Conservation (phyloP, 2,329 filamentous ascomycete species). For the Scytalidium sp. region DNA sequence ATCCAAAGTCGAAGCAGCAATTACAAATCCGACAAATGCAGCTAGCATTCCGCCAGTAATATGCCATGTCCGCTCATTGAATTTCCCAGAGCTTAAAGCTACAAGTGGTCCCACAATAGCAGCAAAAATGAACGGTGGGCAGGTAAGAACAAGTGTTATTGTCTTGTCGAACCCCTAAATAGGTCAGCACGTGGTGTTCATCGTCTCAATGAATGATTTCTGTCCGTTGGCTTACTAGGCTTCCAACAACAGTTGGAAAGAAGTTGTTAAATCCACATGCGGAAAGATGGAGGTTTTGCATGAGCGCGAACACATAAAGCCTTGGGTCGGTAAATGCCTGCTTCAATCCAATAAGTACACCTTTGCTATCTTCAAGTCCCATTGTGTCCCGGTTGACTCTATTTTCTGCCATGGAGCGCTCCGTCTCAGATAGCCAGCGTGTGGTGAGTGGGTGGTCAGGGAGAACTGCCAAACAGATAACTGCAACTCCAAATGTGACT, state of each 20-base stretch:
- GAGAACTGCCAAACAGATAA: constrained; percentile 30
- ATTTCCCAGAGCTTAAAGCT: constrained; percentile 20
- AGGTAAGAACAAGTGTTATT: constrained; percentile 42
- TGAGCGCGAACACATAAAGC: constrained; percentile 38
- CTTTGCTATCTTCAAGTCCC: constrained; percentile 38
- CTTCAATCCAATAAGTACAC: constrained; percentile 37
- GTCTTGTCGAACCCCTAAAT: constrained; percentile 36
- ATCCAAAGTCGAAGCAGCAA: constrained; percentile 23
- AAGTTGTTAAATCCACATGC: constrained; percentile 41
- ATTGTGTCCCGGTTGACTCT: constrained; percentile 42
- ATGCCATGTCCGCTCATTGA: constrained; percentile 30
- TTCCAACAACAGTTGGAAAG: constrained; percentile 42
- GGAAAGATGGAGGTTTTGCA: constrained; percentile 43
- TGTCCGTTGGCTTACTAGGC: constrained; percentile 22
- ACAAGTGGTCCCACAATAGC: constrained; percentile 16
- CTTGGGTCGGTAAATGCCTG: constrained; percentile 27
- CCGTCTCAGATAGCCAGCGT: constrained; percentile 30
- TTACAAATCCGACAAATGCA: constrained; percentile 28
- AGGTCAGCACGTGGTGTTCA: background rate
- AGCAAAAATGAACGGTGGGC: constrained; percentile 20
- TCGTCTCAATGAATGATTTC: background rate
- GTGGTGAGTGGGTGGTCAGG: constrained; percentile 37
- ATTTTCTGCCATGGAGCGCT: constrained; percentile 39
- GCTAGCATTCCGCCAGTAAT: constrained; percentile 24
- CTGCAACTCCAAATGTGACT: constrained; percentile 30